Conservation (phyloP, 257 asterid species). For the Plantago major region DNA sequence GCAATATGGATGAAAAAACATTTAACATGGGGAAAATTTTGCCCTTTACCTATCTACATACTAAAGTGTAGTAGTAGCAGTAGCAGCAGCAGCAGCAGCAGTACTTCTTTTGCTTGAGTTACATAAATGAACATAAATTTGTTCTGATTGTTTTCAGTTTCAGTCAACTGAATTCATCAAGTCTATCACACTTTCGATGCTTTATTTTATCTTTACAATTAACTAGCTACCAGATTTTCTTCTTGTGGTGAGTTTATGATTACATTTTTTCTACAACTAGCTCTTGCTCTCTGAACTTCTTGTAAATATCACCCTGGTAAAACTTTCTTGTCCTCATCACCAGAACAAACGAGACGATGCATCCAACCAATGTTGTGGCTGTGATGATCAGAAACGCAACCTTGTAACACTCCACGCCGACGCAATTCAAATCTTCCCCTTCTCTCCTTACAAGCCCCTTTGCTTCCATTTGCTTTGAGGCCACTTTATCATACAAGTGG, state of each 20-base stretch:
- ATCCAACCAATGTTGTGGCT: slow-evolving; percentile 35
- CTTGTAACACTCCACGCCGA: slow-evolving; percentile 45
- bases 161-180: too few species aligned
- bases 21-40: too few species aligned
- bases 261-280: slow-evolving; percentile 21
- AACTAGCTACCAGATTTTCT: too few species aligned
- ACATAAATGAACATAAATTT: too few species aligned
- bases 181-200: too few species aligned
- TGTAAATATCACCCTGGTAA: slow-evolving; percentile 31
- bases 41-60: too few species aligned
- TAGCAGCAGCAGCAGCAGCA: too few species aligned
- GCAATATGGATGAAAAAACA: too few species aligned
- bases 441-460: slow-evolving; percentile 28
- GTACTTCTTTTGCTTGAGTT: too few species aligned
- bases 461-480: slow-evolving; percentile 35
- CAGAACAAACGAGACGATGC: slow-evolving; percentile 16
- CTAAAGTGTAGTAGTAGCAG: too few species aligned
- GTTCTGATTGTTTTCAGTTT: too few species aligned
- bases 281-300: slow-evolving; percentile 15
- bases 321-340: slow-evolving; percentile 39
- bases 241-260: background rate
- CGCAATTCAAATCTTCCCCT: slow-evolving; percentile 39
- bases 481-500: slow-evolving; percentile 45
- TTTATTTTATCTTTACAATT: too few species aligned
- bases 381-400: slow-evolving; percentile 42